phyloP scores from a whole-genome alignment of 2,329 filamentous ascomycete genomes.

The Fusarium virguliforme region DNA sequence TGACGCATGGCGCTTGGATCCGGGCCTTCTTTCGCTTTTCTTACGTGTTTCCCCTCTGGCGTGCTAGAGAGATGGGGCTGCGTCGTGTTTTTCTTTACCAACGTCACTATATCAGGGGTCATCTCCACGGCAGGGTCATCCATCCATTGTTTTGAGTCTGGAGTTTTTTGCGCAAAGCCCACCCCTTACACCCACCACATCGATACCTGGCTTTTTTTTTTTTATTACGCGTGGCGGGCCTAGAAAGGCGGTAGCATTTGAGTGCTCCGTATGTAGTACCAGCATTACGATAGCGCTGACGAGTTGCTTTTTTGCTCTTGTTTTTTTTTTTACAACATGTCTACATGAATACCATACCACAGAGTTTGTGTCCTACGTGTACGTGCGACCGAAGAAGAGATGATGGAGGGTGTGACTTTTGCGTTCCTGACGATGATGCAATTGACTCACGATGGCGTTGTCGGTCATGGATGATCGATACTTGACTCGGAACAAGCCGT shows the following conservation, averaged over 20 bases:
- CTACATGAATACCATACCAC: conserved; percentile 9
- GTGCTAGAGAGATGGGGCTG: conserved; percentile 18
- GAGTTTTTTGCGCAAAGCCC: conserved; percentile 31
- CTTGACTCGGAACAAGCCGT: conserved; percentile 1
- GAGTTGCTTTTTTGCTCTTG: conserved; percentile 8
- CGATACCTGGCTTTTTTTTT: conserved; percentile 11
- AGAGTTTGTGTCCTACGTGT: background rate
- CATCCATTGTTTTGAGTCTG: conserved; percentile 12
- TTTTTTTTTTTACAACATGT: conserved; percentile 8
- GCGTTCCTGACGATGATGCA: conserved; percentile 23
- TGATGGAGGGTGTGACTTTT: background rate
- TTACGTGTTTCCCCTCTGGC: conserved; percentile 11
- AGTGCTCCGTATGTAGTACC: conserved; percentile 25
- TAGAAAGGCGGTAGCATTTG: conserved; percentile 34
- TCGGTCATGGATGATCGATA: background rate
- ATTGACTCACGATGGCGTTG: conserved; percentile 18
- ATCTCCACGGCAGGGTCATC: conserved; percentile 1
- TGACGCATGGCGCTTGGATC: conserved; percentile 41
- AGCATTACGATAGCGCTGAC: conserved; percentile 31
- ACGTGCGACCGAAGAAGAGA: background rate
- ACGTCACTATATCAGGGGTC: conserved; percentile 19
- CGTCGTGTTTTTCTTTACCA: conserved; percentile 20
- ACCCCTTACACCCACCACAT: conserved; percentile 6
- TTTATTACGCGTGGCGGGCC: conserved; percentile 8
- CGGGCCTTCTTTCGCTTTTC: conserved; percentile 24